Conservation (phyloP, 306 rosid species). For the Boehmeria nivea region DNA sequence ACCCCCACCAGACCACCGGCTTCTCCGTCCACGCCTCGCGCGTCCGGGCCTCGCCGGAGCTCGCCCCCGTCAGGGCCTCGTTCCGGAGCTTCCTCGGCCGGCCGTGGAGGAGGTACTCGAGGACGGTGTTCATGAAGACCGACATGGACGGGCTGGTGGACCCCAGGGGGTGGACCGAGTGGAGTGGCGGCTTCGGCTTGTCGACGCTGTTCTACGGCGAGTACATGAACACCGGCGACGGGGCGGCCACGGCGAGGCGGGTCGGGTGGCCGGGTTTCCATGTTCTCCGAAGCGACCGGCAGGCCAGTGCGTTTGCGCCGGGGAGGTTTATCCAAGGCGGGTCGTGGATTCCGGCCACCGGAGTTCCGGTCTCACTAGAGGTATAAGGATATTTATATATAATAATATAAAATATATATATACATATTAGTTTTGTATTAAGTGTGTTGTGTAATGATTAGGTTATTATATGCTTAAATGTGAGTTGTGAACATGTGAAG, state of each 20-base stretch:
- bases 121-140: slow-evolving; percentile 45
- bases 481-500: no score
- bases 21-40: slow-evolving; percentile 34
- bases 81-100: slow-evolving; percentile 48
- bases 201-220: slow-evolving; percentile 58
- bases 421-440: no score
- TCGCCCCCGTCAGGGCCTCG: neutral
- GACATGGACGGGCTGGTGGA: slow-evolving; percentile 50
- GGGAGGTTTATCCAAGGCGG: slow-evolving; percentile 40
- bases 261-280: slow-evolving; percentile 76
- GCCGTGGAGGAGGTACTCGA: slow-evolving; percentile 64
- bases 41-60: slow-evolving; percentile 22
- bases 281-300: slow-evolving; percentile 23
- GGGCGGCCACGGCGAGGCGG: slow-evolving; percentile 42
- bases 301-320: slow-evolving; percentile 39
- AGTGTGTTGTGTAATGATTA: no score
- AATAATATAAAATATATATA: no score
- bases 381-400: slow-evolving; percentile 7
- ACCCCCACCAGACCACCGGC: slow-evolving; percentile 33
- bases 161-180: slow-evolving; percentile 58
- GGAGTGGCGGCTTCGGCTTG: slow-evolving; percentile 45
- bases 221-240: slow-evolving; percentile 47
- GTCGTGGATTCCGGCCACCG: slow-evolving; percentile 51
- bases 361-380: slow-evolving; percentile 48
- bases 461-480: no score